A percentile compares a stretch with the other conserved stretches of the same genome.
Evolutionary conservation across 2,329 filamentous ascomycete species (phyloP).

Genomic region (Monosporascus sp.): DNA sequence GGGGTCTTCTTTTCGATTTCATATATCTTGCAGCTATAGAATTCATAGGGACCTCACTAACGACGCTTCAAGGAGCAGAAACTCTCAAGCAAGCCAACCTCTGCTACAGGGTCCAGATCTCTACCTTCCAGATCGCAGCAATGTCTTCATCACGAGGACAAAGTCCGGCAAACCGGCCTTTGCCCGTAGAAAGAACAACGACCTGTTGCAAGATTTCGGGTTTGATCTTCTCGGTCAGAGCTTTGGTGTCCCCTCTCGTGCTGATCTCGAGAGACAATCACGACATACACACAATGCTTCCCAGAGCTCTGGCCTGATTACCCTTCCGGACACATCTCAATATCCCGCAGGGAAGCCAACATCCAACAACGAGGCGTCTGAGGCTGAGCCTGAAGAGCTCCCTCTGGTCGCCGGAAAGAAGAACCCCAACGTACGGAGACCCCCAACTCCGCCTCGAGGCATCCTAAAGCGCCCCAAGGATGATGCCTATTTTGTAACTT

Average conservation of each 20-base stretch:
- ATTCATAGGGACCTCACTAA: neutral
- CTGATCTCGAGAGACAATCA: constrained; percentile 12
- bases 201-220: constrained; percentile 15
- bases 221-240: constrained; percentile 21
- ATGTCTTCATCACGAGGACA: constrained; percentile 19
- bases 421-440: constrained; percentile 3
- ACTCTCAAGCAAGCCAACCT: neutral
- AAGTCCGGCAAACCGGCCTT: constrained; percentile 19
- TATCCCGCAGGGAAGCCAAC: neutral
- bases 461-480: neutral
- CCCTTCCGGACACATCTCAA: constrained; percentile 2
- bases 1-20: too few species aligned
- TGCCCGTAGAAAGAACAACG: constrained; percentile 18
- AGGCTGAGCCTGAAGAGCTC: neutral
- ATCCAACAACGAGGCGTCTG: neutral
- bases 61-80: neutral
- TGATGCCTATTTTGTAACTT: neutral
- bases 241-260: constrained; percentile 19
- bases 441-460: constrained; percentile 6
- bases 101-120: constrained; percentile 5
- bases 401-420: neutral
- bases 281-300: constrained; percentile 9
- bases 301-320: constrained; percentile 11
- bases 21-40: neutral
- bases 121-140: constrained; percentile 11